Percentiles rank a stretch among this genome's conserved stretches.
phyloP scores from a whole-genome alignment of 2,329 filamentous ascomycete species.

The Beauveria asiatica region DNA sequence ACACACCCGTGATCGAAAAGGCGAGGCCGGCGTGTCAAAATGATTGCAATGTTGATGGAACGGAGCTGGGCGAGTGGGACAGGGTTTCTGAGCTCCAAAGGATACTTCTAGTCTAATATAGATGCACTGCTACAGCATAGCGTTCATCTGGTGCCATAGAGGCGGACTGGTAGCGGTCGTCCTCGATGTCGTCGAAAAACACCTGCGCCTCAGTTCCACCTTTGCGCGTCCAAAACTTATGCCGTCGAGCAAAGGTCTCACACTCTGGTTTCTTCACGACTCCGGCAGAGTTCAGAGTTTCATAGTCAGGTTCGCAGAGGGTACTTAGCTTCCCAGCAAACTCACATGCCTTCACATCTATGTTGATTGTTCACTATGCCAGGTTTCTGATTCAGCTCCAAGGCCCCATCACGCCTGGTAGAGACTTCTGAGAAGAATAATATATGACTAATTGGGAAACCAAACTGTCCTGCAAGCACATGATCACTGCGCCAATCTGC shows the following conservation, averaged over 20 bases:
- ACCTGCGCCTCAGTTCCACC: no score
- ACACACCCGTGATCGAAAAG: constrained; percentile 15
- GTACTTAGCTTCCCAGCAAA: neutral
- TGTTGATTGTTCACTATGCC: neutral
- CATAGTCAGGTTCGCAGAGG: neutral
- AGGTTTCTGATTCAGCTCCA: neutral
- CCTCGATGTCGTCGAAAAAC: no score
- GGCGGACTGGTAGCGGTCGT: no score
- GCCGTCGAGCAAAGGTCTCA: neutral
- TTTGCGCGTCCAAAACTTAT: no score
- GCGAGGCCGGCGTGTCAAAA: constrained; percentile 10
- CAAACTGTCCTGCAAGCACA: neutral
- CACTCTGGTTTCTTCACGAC: neutral
- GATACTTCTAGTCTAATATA: neutral
- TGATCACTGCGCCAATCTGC: neutral
- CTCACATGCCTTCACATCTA: neutral
- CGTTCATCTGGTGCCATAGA: neutral
- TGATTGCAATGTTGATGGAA: neutral
- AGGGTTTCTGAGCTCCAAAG: neutral
- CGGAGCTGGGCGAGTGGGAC: neutral
- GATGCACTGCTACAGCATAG: neutral
- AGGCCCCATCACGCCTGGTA: neutral
- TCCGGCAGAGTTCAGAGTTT: neutral
- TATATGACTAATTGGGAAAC: neutral
- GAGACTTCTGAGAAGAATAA: neutral